These are phyloP conservation scores for Glycyrrhiza uralensis DNA, from an alignment of 306 rosid genomes.

Conservation along the genomic window DNA sequence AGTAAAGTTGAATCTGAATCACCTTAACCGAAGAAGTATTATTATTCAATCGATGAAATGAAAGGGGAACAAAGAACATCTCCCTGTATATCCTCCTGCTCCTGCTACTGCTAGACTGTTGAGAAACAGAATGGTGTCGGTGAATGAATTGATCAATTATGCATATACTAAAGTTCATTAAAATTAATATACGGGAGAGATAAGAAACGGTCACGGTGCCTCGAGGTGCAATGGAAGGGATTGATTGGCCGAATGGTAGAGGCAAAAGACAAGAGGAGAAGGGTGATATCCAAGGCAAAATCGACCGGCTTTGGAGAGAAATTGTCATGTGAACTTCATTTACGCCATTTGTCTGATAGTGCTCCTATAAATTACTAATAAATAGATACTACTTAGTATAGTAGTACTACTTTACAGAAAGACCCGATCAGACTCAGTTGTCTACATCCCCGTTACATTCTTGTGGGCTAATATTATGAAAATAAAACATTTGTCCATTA, in stretches of 20 bases:
- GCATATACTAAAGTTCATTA: too few relatives aligned
- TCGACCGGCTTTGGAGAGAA: too few relatives aligned
- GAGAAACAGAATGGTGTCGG: background rate
- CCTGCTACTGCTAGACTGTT: too few relatives aligned
- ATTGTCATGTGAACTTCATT: too few relatives aligned
- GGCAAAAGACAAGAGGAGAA: background rate
- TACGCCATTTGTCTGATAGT: too few relatives aligned
- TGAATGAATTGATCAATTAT: too few relatives aligned
- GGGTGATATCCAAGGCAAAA: too few relatives aligned
- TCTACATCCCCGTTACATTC: background rate
- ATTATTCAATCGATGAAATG: background rate
- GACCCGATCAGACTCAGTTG: background rate
- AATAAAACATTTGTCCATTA: background rate
- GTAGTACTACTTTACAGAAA: too few relatives aligned
- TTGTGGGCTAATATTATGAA: background rate
- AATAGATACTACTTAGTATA: too few relatives aligned
- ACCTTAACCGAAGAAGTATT: background rate
- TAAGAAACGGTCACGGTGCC: background rate
- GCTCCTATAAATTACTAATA: too few relatives aligned
- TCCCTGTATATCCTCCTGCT: background rate
- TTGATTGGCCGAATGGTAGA: background rate
- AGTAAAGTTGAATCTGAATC: background rate
- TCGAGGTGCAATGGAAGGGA: background rate
- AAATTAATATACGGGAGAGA: too few relatives aligned
- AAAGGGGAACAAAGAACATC: background rate